phyloP scores from a whole-genome alignment of 495 filamentous ascomycete species.

The Tuber magnatum region DNA sequence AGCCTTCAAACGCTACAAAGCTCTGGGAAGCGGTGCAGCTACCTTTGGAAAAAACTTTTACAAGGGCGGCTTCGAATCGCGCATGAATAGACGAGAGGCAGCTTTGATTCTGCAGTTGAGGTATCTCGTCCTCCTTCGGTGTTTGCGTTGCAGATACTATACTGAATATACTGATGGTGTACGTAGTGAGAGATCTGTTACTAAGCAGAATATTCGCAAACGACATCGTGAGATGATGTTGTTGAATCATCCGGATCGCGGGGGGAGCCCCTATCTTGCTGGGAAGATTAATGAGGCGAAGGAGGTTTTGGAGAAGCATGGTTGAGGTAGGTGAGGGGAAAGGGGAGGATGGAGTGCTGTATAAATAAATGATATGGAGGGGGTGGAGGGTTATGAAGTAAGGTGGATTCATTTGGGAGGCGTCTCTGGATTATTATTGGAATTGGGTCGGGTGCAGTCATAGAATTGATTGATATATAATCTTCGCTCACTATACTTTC shows the following conservation, averaged over 20 bases:
- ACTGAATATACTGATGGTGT: not conserved
- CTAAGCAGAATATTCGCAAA: slow-evolving; percentile 89
- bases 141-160: not conserved
- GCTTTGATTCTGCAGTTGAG: slow-evolving; percentile 81
- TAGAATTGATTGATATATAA: slow-evolving; percentile 5
- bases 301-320: slow-evolving; percentile 80
- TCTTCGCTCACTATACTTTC: not conserved
- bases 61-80: slow-evolving; percentile 92
- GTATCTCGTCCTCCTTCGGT: slow-evolving; percentile 49
- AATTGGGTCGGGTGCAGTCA: not conserved
- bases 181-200: slow-evolving; percentile 69
- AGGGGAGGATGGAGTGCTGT: not conserved
- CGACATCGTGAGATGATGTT: slow-evolving; percentile 96
- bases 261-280: slow-evolving; percentile 90
- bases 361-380: not conserved
- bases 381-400: not conserved
- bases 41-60: slow-evolving; percentile 85
- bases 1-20: slow-evolving; percentile 73
- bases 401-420: not conserved
- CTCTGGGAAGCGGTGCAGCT: slow-evolving; percentile 51
- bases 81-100: slow-evolving; percentile 87
- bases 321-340: slow-evolving; percentile 5
- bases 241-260: slow-evolving; percentile 93
- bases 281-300: slow-evolving; percentile 98
- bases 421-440: not conserved